Evolutionary conservation across 2,329 filamentous ascomycete genomes (phyloP), one percentile per base, ranked within the genome.

Genomic region (Phialophora tarda): DNA sequence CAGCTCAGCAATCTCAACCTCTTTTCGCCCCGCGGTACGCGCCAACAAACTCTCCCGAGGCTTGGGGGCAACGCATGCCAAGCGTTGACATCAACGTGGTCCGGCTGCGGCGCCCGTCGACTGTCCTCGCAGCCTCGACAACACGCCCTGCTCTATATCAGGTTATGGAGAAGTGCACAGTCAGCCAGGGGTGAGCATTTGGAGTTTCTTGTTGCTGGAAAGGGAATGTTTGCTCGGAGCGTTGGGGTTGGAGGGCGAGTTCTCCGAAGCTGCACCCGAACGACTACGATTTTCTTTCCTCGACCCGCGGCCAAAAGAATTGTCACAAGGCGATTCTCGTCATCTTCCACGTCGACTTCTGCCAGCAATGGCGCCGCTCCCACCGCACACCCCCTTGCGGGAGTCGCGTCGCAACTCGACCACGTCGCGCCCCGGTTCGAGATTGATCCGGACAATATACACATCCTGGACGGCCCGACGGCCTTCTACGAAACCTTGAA

Each of bases 401-500:
- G 82, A 14, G 83, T 91, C 62, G 89, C 86, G 12, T 82, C 83
- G 51, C 93, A 99, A 77, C 82, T 99, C 67, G 95, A 99, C 77
- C 90, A 86, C 73, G 87, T 98, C 70, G 91, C 93, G 3, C 95
- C 95, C n/a, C 89, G 91, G 53, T 97, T 99, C 73, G 91, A 93
- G 75, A 84, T 99, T 28, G 82, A 88, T 28, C 91, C 92, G 1
- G 91, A 91, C 4, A 88, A 94, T 65, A 90, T 99, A 58, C 84
- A 85, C 11, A 89, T 99, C 23, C 79, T 99, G 12, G 85, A 88
- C 72, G 90, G 90, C 2, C 95, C 95, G 0, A 80, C 86, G n/a
- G 91, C 94, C 61, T 99, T 99, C 77, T 99, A 97, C 78, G 88
- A 91, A 72, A 92, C 90, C 7, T 82, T 99, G 66, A 97, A 97